Evolutionary conservation across 108 stramenopile species (phyloP).

Genomic region (Fistulifera solaris): DNA sequence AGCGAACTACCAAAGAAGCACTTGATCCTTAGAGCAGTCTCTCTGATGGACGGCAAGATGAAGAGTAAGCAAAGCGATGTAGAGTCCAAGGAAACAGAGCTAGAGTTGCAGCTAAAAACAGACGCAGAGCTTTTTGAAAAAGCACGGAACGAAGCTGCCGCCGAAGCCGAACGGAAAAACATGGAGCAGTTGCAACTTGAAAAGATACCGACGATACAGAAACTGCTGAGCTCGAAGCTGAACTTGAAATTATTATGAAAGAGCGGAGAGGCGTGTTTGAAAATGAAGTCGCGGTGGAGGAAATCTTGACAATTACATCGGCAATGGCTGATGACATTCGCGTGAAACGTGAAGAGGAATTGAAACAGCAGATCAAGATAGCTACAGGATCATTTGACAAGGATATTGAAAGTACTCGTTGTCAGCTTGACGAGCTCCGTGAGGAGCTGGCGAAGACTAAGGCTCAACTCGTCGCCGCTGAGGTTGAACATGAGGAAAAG

Average conservation of each 20-base stretch:
- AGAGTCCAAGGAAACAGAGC: conserved; percentile 24
- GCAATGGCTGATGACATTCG: neutral
- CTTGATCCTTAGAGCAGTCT: conserved; percentile 23
- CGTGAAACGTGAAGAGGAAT: conserved; percentile 7
- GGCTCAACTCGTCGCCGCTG: conserved; percentile 20
- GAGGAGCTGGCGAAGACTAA: conserved; percentile 20
- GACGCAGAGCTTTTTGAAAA: conserved; percentile 10
- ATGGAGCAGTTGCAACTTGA: conserved; percentile 7
- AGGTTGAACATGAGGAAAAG: conserved; percentile 23
- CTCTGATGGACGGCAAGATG: conserved; percentile 20
- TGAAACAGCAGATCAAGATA: conserved; percentile 14
- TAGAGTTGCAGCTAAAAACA: conserved; percentile 15
- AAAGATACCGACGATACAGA: neutral
- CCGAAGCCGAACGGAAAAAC: conserved; percentile 9
- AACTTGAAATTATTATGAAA: neutral
- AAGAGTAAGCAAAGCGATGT: conserved; percentile 15
- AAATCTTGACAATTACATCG: neutral
- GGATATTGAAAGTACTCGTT: too few relatives aligned
- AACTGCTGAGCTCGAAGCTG: neutral
- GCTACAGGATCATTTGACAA: conserved; percentile 19
- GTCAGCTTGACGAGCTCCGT: conserved; percentile 20
- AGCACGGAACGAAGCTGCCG: conserved; percentile 8
- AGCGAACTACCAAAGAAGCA: conserved; percentile 26
- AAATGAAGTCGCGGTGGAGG: neutral
- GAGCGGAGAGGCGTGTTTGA: conserved; percentile 1